Evolutionary conservation across 768 basidiomycete genomes (phyloP).

Genomic region (Hortiboletus campestris): DNA sequence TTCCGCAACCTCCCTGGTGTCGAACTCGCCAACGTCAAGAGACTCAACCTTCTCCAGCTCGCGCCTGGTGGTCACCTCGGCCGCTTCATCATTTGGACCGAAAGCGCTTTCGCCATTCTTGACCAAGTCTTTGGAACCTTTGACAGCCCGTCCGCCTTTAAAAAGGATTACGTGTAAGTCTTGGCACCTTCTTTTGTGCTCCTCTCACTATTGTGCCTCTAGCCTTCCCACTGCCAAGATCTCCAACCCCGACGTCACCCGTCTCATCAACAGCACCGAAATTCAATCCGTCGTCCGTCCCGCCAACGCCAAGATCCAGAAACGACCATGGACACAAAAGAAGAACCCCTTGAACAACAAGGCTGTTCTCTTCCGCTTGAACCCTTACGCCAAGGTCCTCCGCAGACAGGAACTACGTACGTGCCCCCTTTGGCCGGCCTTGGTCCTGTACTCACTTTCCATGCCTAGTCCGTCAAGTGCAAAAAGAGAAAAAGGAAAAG

Average conservation of each 20-base stretch:
- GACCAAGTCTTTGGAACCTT: slow-evolving; percentile 96
- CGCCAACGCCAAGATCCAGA: slow-evolving; percentile 78
- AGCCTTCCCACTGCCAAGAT: slow-evolving; percentile 97
- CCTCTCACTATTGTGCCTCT: neutral
- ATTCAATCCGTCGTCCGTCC: slow-evolving; percentile 96
- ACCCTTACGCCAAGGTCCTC: slow-evolving; percentile 96
- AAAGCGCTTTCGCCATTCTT: slow-evolving; percentile 86
- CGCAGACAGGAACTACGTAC: slow-evolving; percentile 84
- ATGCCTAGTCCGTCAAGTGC: slow-evolving; percentile 65
- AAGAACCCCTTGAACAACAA: slow-evolving; percentile 98
- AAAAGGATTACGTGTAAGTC: slow-evolving; percentile 85
- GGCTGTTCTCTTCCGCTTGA: slow-evolving; percentile 92
- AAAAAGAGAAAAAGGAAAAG: slow-evolving; percentile 54
- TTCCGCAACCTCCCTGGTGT: slow-evolving; percentile 99
- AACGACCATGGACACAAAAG: slow-evolving; percentile 98
- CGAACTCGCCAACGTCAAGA: slow-evolving; percentile 90
- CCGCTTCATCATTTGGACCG: slow-evolving; percentile 99
- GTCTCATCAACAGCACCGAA: slow-evolving; percentile 97
- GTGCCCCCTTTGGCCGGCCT: slow-evolving; percentile 34
- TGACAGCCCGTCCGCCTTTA: slow-evolving; percentile 79
- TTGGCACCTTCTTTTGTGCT: neutral
- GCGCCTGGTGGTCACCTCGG: slow-evolving; percentile 99
- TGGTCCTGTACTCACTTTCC: slow-evolving; percentile 5
- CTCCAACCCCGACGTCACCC: slow-evolving; percentile 93
- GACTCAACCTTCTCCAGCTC: slow-evolving; percentile 96